A percentile compares a stretch with the other conserved stretches of the same genome.
phyloP scores from a whole-genome alignment of 2,329 filamentous ascomycete genomes.

The Fusarium sp. region DNA sequence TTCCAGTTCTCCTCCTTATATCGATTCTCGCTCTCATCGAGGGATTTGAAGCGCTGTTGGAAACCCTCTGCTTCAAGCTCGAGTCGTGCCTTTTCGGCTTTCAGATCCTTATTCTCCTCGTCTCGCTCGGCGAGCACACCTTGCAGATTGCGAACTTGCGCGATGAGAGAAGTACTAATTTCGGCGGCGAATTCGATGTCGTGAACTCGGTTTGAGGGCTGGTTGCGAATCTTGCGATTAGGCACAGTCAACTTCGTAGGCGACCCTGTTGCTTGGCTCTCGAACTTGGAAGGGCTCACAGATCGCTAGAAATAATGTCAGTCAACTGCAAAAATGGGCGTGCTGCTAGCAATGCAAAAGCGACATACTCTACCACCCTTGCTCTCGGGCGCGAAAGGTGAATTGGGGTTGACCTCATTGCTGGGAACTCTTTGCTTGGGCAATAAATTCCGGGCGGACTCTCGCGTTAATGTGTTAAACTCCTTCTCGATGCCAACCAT shows the following conservation, averaged over 20 bases:
- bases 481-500: conserved; percentile 91
- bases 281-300: conserved; percentile 80
- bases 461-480: conserved; percentile 91
- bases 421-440: conserved; percentile 84
- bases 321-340: not conserved
- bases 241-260: conserved; percentile 90
- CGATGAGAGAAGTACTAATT: conserved; percentile 92
- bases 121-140: conserved; percentile 87
- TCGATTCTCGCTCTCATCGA: conserved; percentile 93
- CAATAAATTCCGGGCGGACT: conserved; percentile 88
- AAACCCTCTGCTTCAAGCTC: conserved; percentile 85
- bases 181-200: conserved; percentile 99
- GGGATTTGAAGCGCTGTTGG: conserved; percentile 79
- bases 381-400: conserved; percentile 64
- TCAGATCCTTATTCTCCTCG: conserved; percentile 80
- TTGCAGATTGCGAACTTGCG: conserved; percentile 93
- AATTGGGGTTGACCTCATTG: conserved; percentile 66
- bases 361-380: conserved; percentile 63
- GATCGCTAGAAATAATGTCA: conserved; percentile 64
- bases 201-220: conserved; percentile 86
- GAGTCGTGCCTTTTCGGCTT: conserved; percentile 79
- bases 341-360: not conserved
- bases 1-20: conserved; percentile 99
- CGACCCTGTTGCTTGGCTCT: conserved; percentile 84
- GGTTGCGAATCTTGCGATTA: conserved; percentile 89